These are phyloP conservation scores for Leptographium lundbergii DNA, from an alignment of 2,329 filamentous ascomycete species.

Conservation along the genomic window DNA sequence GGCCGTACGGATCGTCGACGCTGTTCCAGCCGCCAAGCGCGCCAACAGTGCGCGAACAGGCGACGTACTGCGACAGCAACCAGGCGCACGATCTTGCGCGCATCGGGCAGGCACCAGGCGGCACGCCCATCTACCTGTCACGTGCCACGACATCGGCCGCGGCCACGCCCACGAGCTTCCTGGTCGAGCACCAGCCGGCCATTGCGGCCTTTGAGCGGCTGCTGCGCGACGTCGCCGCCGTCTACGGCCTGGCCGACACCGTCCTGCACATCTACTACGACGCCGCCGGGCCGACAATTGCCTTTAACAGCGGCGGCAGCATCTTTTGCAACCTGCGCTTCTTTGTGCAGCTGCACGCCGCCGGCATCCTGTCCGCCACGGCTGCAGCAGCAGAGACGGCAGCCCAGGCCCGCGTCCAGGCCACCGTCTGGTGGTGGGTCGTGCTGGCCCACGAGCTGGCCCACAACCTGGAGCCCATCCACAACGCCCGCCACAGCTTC, in stretches of 20 bases:
- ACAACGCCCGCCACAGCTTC: conserved; percentile 69
- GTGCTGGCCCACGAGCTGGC: conserved; percentile 93
- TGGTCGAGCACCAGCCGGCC: conserved; percentile 44
- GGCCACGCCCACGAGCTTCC: conserved; percentile 34
- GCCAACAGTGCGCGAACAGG: conserved; percentile 65
- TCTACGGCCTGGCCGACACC: conserved; percentile 58
- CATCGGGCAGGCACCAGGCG: conserved; percentile 55
- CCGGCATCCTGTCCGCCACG: conserved; percentile 21
- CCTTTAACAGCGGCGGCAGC: conserved; percentile 78
- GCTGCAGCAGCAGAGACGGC: not conserved
- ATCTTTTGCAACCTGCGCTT: conserved; percentile 91
- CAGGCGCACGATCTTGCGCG: conserved; percentile 62
- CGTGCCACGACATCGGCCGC: conserved; percentile 29
- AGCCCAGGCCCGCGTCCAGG: conserved; percentile 21
- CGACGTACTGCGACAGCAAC: conserved; percentile 73
- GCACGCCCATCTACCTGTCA: conserved; percentile 62
- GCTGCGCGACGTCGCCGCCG: conserved; percentile 53
- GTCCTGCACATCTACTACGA: conserved; percentile 84
- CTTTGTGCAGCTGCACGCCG: conserved; percentile 66
- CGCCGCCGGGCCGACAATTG: conserved; percentile 65
- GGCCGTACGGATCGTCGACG: conserved; percentile 59
- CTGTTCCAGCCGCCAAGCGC: conserved; percentile 64
- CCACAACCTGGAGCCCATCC: conserved; percentile 74
- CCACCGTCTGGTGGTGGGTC: conserved; percentile 19
- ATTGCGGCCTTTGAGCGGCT: conserved; percentile 59